These are phyloP conservation scores for Ogataea ganodermae DNA, from an alignment of 805 yeast species.

Conservation along the genomic window DNA sequence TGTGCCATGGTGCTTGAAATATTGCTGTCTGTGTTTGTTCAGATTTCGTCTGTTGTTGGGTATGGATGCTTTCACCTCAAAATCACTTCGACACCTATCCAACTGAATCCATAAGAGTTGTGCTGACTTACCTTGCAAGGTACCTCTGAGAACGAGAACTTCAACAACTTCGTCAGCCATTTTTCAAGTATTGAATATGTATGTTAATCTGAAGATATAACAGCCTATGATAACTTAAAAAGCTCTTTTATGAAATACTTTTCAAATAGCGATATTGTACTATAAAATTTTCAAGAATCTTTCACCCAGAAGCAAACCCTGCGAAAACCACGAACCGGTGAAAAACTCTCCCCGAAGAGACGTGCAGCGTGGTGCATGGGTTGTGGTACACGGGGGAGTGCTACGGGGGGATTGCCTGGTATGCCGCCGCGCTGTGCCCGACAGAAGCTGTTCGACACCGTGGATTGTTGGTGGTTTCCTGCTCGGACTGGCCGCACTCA, in stretches of 20 bases:
- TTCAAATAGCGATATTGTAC: slow-evolving; percentile 5
- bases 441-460: not conserved
- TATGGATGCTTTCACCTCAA: not conserved
- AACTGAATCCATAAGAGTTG: not conserved
- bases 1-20: not conserved
- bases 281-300: slow-evolving; percentile 20
- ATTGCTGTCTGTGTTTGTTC: not conserved
- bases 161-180: slow-evolving; percentile 75
- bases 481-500: not conserved
- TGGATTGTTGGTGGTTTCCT: not conserved
- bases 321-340: slow-evolving; percentile 6
- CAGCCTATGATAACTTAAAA: slow-evolving; percentile 6
- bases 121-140: slow-evolving; percentile 77
- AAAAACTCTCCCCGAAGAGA: slow-evolving; percentile 8
- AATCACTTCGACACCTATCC: slow-evolving; percentile 1
- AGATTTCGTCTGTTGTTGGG: not conserved
- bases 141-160: slow-evolving; percentile 99
- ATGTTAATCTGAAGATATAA: slow-evolving; percentile 11
- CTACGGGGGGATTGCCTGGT: not conserved
- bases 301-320: slow-evolving; percentile 11
- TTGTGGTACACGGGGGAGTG: not conserved
- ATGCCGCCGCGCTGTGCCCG: not conserved
- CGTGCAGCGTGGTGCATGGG: not conserved
- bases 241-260: slow-evolving; percentile 4
- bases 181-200: slow-evolving; percentile 23